Conservation (phyloP, 202 grass and related monocot species). For the Saccharum hybrid region DNA sequence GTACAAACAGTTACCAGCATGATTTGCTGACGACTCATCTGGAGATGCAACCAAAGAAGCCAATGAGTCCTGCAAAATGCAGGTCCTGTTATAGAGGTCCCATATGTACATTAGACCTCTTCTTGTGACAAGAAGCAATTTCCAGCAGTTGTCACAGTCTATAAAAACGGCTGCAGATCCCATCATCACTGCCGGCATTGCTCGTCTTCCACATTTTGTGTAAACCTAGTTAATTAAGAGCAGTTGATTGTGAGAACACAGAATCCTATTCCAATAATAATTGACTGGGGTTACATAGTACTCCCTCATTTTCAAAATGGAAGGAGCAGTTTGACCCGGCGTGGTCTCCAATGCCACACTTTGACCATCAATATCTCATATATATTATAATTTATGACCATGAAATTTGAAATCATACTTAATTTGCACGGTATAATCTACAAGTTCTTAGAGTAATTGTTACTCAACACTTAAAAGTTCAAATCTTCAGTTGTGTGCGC, state of each 20-base stretch:
- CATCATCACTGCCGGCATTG: constrained; percentile 92
- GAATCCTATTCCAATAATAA: constrained; percentile 27
- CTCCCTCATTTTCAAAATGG: not conserved
- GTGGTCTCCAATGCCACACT: not conserved
- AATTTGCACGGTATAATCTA: not conserved
- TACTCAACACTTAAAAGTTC: not conserved
- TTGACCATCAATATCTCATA: not conserved
- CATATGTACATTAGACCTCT: constrained; percentile 84
- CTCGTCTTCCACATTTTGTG: constrained; percentile 84
- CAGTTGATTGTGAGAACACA: constrained; percentile 8
- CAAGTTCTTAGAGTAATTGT: not conserved
- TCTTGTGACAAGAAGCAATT: constrained; percentile 89
- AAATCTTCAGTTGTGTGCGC: not conserved
- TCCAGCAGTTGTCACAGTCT: constrained; percentile 90
- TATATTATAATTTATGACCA: constrained; percentile 1
- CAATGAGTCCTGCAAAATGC: constrained; percentile 88
- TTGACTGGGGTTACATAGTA: not conserved
- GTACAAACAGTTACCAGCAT: constrained; percentile 65
- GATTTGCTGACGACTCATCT: constrained; percentile 63
- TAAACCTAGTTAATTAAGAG: constrained; percentile 73
- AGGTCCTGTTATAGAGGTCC: constrained; percentile 77
- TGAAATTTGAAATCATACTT: not conserved
- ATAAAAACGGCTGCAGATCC: constrained; percentile 89
- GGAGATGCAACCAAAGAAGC: constrained; percentile 65
- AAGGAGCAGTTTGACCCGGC: not conserved